Base-by-base conservation (phyloP, 257 asterid species). In the Cordia subcordata region DNA sequence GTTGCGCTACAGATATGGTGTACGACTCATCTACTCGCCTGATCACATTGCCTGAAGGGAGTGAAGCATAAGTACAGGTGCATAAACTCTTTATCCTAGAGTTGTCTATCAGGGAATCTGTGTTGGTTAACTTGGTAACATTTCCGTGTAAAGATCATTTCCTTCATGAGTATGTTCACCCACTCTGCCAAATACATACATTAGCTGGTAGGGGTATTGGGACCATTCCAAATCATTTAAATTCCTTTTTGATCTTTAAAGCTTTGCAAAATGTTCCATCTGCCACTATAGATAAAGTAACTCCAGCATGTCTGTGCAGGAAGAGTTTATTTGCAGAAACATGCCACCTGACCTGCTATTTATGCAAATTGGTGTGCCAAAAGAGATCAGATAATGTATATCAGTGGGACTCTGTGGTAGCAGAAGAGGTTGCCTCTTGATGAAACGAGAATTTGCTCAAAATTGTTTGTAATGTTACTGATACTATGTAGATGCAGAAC, bases 11-110 rank as follows among this genome's bases (percentile, higher is more conserved):
- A 38, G 73, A 53, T 1, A 18, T 79, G 75, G 57, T 69, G 49
- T 79, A 38, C 23, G 72, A 79, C 71, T 69, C 81, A 53, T 47
- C 23, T 5, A 72, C 73, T 20, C 81, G 84, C 33, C 57, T 79
- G 76, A 79, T 79, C 65, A 79, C 84, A 57, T 53, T 79, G 73
- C 81, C 84, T 0, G 84, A 78, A 67, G 79, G 81, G 47, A 64
- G 75, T 55, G 46, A 49, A 11, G 72, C 84, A 15, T 72, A 75
- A 79, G 46, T 53, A 10, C 10, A 72, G 84, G 81, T 79, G 42
- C 33, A 19, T 59, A 49, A 32, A 3, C 4, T 10, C 47, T 42
- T 4, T 42, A 42, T 10, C 15, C 47, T 42, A 3, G 47, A 14
- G 4, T 27, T 6, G 4, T 11, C 47, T 42, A 42, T 11, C n/a